Evolutionary conservation across 345 rosid species (phyloP), one percentile per base, ranked within the genome.

Genomic region (Gossypium anomalum): DNA sequence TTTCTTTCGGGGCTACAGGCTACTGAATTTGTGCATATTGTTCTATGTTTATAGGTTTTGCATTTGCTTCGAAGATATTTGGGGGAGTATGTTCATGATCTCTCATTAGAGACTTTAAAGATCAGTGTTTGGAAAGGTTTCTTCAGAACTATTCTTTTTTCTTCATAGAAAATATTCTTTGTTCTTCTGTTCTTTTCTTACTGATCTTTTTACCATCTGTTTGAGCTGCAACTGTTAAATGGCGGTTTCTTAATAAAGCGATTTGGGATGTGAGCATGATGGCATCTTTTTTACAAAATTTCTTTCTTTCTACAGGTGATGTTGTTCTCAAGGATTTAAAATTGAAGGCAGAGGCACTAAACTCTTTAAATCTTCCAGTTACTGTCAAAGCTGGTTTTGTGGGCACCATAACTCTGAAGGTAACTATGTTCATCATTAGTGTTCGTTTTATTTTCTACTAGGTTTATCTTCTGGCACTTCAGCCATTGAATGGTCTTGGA

Each of bases 91-190:
- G 99, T 95, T 53, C 92, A 93, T 41, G 99, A 97, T 73, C 98
- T 95, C 70, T 95, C 99, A 1, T 81, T 75, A 14, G 99, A 95
- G 86, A 97, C 97, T 77, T 79, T 95, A 82, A 80, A 94, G 77
- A 95, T 95, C 83, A 93, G 99, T 81, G 98, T 95, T 70, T 95
- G 99, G 99, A 95, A 91, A 87, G 99, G 99, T 95, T 78, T 62
- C 51, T 71, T 74, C 52, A 7, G 48, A 41, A 53, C 25, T 72
- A 49, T 48, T 61, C 38, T 10, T 22, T n/a, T 10, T 58, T 13
- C 57, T 62, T 71, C 27, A 34, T 34, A 34, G 41, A 7, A 34
- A 53, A 34, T 72, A 55, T 48, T 61, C 38, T 10, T 16, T n/a
- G 13, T 58, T 13, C 57, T 62, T 71, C 27, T 19, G 9, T 55